phyloP scores from a whole-genome alignment of 345 rosid species.

The Arabidopsis arenosa region DNA sequence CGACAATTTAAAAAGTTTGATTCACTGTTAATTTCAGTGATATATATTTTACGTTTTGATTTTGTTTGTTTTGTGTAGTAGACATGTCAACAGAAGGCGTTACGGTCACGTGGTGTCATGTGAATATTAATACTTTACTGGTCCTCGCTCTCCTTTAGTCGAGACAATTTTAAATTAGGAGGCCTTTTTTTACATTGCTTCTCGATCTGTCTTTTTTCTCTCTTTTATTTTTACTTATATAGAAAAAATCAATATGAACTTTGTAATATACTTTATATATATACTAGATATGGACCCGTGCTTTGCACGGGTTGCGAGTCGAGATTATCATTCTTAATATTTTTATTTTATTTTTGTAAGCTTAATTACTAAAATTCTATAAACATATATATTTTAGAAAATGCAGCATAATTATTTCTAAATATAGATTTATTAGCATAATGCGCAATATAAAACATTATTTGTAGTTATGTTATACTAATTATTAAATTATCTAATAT shows the following conservation, averaged over 20 bases:
- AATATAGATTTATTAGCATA: no score
- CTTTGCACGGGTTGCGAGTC: no score
- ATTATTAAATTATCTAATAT: no score
- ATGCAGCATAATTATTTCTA: no score
- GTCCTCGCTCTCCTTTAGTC: conserved; percentile 27
- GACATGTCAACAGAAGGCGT: neutral
- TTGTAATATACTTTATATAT: neutral
- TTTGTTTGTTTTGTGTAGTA: neutral
- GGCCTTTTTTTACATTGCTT: neutral
- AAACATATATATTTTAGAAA: no score
- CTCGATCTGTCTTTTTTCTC: neutral
- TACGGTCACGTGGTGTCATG: conserved; percentile 30
- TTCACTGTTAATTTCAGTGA: neutral
- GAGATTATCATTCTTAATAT: no score
- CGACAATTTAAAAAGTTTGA: neutral
- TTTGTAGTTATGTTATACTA: no score
- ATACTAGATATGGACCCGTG: no score
- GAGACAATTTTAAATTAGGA: neutral
- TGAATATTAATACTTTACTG: conserved; percentile 20
- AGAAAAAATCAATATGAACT: neutral
- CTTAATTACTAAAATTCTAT: no score
- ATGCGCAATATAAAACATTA: no score
- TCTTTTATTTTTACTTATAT: neutral
- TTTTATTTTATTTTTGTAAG: no score
- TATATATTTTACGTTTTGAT: neutral